phyloP scores from a whole-genome alignment of 2,329 filamentous ascomycete species.

The Cercospora nicotianae region DNA sequence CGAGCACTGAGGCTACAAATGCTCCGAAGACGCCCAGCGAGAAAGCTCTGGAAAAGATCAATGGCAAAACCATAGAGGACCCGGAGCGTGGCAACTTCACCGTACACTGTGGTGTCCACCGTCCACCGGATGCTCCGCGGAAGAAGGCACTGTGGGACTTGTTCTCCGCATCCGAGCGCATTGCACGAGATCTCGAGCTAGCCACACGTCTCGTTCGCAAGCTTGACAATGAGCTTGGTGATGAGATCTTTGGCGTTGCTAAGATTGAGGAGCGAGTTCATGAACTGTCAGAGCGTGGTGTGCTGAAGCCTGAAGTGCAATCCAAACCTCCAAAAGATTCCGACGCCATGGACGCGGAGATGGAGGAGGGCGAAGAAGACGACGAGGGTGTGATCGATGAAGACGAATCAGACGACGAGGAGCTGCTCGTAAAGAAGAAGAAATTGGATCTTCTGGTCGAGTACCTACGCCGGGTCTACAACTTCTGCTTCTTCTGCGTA shows the following conservation, averaged over 20 bases:
- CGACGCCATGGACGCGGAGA: constrained; percentile 64
- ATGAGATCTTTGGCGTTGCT: constrained; percentile 70
- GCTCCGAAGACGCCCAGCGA: constrained; percentile 50
- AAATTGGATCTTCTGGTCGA: constrained; percentile 93
- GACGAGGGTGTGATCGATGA: constrained; percentile 43
- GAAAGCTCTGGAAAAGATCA: constrained; percentile 88
- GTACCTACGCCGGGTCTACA: constrained; percentile 93
- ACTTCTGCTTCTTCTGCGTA: constrained; percentile 99
- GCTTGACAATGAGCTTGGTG: constrained; percentile 80
- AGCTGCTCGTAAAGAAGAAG: constrained; percentile 90
- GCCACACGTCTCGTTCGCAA: constrained; percentile 79
- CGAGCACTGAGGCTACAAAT: constrained; percentile 17
- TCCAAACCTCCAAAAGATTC: constrained; percentile 57
- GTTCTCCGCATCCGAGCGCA: constrained; percentile 89
- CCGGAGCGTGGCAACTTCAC: constrained; percentile 92
- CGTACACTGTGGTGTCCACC: constrained; percentile 94
- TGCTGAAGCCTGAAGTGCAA: constrained; percentile 66
- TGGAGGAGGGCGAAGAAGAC: constrained; percentile 75
- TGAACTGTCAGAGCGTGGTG: constrained; percentile 71
- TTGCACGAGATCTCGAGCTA: constrained; percentile 84
- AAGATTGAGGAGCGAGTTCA: constrained; percentile 88
- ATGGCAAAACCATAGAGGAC: constrained; percentile 96
- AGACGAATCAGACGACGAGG: constrained; percentile 86
- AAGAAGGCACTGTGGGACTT: constrained; percentile 98
- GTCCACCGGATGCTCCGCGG: constrained; percentile 77